Percentiles rank a stretch among this genome's conserved stretches.
Conservation (phyloP, 768 basidiomycete genomes). For the Boletales sp. region DNA sequence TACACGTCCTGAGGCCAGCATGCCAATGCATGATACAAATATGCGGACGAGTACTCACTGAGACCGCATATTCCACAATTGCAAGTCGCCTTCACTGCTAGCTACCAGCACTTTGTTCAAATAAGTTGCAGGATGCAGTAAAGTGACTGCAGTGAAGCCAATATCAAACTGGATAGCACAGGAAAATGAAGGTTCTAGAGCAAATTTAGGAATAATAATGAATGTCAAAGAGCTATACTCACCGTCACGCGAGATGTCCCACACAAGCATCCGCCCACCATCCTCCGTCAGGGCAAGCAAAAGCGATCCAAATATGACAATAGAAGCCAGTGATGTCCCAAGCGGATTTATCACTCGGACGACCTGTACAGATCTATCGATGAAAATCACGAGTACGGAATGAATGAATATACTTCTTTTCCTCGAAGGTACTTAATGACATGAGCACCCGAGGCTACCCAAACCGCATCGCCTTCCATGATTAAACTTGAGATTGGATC, state of each 20-base stretch:
- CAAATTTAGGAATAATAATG: conserved; percentile 12
- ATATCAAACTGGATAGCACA: conserved; percentile 74
- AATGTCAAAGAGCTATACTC: conserved; percentile 13
- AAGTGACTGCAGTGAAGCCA: conserved; percentile 78
- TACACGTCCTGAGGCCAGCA: conserved; percentile 55
- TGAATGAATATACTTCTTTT: conserved; percentile 59
- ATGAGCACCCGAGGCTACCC: conserved; percentile 66
- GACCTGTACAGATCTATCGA: conserved; percentile 34
- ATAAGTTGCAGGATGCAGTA: conserved; percentile 94
- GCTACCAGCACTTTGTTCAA: conserved; percentile 91
- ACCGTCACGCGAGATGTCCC: conserved; percentile 69
- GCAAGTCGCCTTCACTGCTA: conserved; percentile 74
- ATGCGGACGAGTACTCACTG: conserved; percentile 44
- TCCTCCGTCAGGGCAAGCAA: conserved; percentile 77
- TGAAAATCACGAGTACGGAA: not conserved
- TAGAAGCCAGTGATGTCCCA: conserved; percentile 52
- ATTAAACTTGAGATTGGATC: conserved; percentile 70
- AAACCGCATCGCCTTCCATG: conserved; percentile 85
- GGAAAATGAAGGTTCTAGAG: conserved; percentile 26
- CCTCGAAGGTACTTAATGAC: conserved; percentile 82
- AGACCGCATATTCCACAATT: conserved; percentile 92
- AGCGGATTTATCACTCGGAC: conserved; percentile 62
- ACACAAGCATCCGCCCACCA: conserved; percentile 72
- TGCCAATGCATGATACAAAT: not conserved
- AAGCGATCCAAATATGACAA: conserved; percentile 78